Evolutionary conservation across 192 early-diverging fungal species (phyloP).

Genomic region (Coemansia furcata): DNA sequence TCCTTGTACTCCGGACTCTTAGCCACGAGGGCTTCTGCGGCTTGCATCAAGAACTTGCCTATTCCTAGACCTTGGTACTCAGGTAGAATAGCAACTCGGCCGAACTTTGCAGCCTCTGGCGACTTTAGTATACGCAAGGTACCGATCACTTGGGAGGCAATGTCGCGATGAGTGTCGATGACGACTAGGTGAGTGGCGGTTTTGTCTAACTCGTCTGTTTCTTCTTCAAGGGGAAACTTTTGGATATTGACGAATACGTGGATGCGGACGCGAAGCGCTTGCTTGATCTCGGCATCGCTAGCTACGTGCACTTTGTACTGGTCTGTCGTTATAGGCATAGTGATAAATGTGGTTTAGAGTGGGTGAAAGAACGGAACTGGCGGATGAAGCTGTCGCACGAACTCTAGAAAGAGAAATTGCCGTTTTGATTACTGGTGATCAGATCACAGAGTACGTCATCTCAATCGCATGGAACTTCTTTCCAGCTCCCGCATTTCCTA

Average conservation of each 20-base stretch:
- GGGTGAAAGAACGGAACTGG: not conserved
- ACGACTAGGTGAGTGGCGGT: constrained; percentile 26
- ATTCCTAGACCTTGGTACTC: constrained; percentile 43
- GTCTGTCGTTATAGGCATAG: not conserved
- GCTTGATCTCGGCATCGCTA: constrained; percentile 13
- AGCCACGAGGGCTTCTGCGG: constrained; percentile 15
- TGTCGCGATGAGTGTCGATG: not conserved
- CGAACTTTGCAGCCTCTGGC: constrained; percentile 20
- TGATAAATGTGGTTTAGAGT: not conserved
- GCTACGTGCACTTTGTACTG: constrained; percentile 22
- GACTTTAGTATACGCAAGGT: constrained; percentile 26
- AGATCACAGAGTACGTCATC: constrained; percentile 13
- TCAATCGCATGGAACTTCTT: not conserved
- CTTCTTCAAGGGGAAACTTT: constrained; percentile 27
- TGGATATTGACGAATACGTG: constrained; percentile 44
- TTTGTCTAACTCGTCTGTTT: constrained; percentile 28
- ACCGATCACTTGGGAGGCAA: constrained; percentile 19
- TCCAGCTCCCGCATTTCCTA: not conserved
- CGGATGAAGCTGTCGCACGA: not conserved
- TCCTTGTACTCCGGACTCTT: not conserved
- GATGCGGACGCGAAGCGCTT: constrained; percentile 24
- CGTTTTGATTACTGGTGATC: not conserved
- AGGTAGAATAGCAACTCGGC: constrained; percentile 35
- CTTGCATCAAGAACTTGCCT: constrained; percentile 18
- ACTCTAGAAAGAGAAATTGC: not conserved